phyloP scores from a whole-genome alignment of 2,329 filamentous ascomycete genomes.

The Amauroascus niger region DNA sequence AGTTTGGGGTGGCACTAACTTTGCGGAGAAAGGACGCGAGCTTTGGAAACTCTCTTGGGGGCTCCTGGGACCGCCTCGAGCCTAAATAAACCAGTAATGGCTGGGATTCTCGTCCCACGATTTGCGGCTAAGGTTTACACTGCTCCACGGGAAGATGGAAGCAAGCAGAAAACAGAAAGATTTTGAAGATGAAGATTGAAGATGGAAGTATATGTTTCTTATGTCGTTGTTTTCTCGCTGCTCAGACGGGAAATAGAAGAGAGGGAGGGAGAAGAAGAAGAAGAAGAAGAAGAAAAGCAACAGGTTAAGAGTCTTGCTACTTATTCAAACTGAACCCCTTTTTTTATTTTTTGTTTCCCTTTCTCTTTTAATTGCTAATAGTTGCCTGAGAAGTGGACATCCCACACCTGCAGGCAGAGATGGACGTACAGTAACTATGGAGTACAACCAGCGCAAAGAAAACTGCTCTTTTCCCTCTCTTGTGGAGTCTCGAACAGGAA shows the following conservation, averaged over 20 bases:
- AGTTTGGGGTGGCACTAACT: slow-evolving; percentile 6
- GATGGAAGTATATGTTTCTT: not conserved
- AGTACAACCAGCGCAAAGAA: too few species aligned
- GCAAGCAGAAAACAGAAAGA: not conserved
- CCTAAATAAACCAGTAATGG: too few species aligned
- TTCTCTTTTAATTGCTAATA: too few species aligned
- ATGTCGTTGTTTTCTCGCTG: too few species aligned
- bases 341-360: not conserved
- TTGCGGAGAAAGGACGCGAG: slow-evolving; percentile 8
- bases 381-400: too few species aligned
- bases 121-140: slow-evolving; percentile 2
- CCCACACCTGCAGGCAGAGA: too few species aligned
- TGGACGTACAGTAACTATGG: too few species aligned
- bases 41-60: slow-evolving; percentile 1
- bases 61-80: slow-evolving; percentile 5
- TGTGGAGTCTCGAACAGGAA: slow-evolving; percentile 6
- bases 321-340: not conserved
- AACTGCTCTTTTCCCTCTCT: too few species aligned
- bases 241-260: too few species aligned
- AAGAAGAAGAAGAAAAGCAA: not conserved
- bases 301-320: not conserved
- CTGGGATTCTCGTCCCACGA: not conserved
- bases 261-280: not conserved
- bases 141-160: not conserved
- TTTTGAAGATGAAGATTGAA: not conserved